A percentile compares a stretch with the other conserved stretches of the same genome.
phyloP scores from a whole-genome alignment of 345 rosid genomes.

The sweet orange (Citrus sinensis) region DVS_A1.0 CM039168.1:3093501-3094000 shows the following conservation, averaged over 20 bases:
- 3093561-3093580: conserved; percentile 1
- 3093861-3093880: conserved; percentile 77
- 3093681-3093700: no score
- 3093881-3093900: conserved; percentile 66
- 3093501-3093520: conserved; percentile 51
- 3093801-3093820: conserved; percentile 45
- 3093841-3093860: conserved; percentile 72
- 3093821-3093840: conserved; percentile 50
- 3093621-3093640: not conserved
- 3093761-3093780: conserved; percentile 71
- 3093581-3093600: not conserved
- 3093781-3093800: conserved; percentile 76
- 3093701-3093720: not conserved
- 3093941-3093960: not conserved
- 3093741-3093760: conserved; percentile 3
- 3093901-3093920: conserved; percentile 67
- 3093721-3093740: conserved; percentile 5
- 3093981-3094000: not conserved
- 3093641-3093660: not conserved
- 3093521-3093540: conserved; percentile 77
- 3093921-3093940: not conserved
- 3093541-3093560: not conserved
- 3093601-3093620: no score
- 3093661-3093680: not conserved
- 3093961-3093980: not conserved